These are phyloP conservation scores for Pseudomassariella vexata DNA, from an alignment of 2,329 filamentous ascomycete genomes.

Conservation along the genomic window DNA sequence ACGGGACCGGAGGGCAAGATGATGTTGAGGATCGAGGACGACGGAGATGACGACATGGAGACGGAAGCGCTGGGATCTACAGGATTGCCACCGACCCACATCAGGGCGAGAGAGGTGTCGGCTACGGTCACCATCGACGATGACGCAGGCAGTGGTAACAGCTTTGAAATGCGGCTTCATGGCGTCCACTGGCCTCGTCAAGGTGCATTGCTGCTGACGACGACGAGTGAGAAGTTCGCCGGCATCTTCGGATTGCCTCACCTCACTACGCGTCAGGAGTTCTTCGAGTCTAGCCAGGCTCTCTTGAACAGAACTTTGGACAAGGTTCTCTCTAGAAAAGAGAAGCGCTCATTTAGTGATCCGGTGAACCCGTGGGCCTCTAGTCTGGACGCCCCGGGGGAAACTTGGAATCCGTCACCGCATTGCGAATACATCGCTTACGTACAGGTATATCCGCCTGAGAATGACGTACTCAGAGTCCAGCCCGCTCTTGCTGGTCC, in stretches of 20 bases:
- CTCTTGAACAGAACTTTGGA: constrained; percentile 71
- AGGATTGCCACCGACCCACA: constrained; percentile 33
- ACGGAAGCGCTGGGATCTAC: constrained; percentile 34
- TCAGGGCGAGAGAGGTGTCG: constrained; percentile 61
- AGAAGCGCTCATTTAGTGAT: constrained; percentile 48
- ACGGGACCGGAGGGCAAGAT: constrained; percentile 68
- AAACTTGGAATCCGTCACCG: constrained; percentile 55
- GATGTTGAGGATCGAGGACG: constrained; percentile 59
- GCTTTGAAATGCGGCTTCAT: constrained; percentile 73
- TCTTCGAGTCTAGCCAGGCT: constrained; percentile 51
- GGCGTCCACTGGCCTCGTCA: constrained; percentile 82
- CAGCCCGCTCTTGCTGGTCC: constrained; percentile 23
- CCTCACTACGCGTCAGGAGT: constrained; percentile 56
- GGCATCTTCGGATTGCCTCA: constrained; percentile 88
- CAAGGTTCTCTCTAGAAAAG: constrained; percentile 60
- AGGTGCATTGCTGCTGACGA: constrained; percentile 75
- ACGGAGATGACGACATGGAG: constrained; percentile 32
- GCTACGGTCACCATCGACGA: constrained; percentile 70
- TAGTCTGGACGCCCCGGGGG: constrained; percentile 54
- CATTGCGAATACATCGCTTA: constrained; percentile 90
- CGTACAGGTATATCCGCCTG: constrained; percentile 64
- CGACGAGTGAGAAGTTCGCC: constrained; percentile 90
- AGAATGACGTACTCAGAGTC: constrained; percentile 28
- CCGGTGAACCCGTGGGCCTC: constrained; percentile 72
- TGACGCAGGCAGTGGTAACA: constrained; percentile 60